A percentile compares a stretch with the other conserved stretches of the same genome.
Conservation (phyloP, 2,329 filamentous ascomycete genomes). For the Talaromyces amestolkiae region DNA sequence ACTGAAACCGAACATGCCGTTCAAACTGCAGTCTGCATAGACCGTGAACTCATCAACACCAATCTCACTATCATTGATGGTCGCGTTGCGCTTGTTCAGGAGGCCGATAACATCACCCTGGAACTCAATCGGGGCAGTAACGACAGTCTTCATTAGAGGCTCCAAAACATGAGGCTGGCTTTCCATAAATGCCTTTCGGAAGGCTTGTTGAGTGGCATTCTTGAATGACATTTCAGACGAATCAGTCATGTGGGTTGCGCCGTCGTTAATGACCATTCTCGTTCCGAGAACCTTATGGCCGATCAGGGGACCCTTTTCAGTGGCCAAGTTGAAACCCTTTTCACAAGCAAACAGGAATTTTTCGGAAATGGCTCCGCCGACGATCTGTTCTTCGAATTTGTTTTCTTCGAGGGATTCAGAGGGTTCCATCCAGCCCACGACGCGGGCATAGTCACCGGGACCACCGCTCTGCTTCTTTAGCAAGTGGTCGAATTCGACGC, state of each 20-base stretch:
- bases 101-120: constrained; percentile 93
- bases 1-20: constrained; percentile 97
- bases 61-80: constrained; percentile 93
- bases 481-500: constrained; percentile 83
- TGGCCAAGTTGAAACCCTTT: constrained; percentile 85
- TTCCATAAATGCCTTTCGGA: constrained; percentile 85
- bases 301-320: constrained; percentile 82
- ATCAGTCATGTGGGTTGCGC: constrained; percentile 95
- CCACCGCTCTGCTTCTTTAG: constrained; percentile 95
- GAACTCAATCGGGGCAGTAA: constrained; percentile 95
- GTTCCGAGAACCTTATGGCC: constrained; percentile 90
- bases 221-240: constrained; percentile 97
- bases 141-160: constrained; percentile 96
- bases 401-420: constrained; percentile 70
- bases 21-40: constrained; percentile 85
- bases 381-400: constrained; percentile 80
- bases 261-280: constrained; percentile 90
- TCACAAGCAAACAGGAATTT: constrained; percentile 93
- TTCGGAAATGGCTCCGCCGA: constrained; percentile 87
- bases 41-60: constrained; percentile 92
- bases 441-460: constrained; percentile 90
- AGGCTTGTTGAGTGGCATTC: constrained; percentile 90
- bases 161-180: constrained; percentile 83
- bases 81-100: constrained; percentile 93
- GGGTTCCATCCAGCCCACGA: constrained; percentile 88